Conservation (phyloP, 2,329 filamentous ascomycete species). For the Fusarium chuoi region DNA sequence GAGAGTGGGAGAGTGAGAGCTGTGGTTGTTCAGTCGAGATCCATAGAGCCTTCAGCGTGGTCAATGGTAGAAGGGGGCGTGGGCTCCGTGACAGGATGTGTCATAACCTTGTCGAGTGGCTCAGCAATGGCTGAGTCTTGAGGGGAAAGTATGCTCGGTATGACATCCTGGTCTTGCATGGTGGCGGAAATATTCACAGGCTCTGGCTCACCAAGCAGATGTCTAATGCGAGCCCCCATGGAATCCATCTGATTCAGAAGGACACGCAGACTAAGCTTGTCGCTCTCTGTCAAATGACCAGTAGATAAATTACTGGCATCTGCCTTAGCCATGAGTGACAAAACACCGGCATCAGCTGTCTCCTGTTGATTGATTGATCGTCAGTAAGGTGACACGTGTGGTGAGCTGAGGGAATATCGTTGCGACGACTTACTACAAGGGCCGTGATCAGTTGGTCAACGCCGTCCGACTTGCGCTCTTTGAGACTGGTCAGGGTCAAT, state of each 20-base stretch:
- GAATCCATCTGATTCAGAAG: conserved; percentile 60
- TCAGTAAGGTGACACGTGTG: conserved; percentile 26
- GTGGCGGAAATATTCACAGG: conserved; percentile 30
- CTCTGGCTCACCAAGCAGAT: conserved; percentile 52
- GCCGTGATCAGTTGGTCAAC: conserved; percentile 66
- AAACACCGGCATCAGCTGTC: conserved; percentile 56
- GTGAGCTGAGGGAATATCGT: background rate
- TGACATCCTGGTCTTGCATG: conserved; percentile 39
- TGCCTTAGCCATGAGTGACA: conserved; percentile 61
- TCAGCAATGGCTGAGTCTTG: conserved; percentile 45
- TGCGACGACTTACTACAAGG: conserved; percentile 66
- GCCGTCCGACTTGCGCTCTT: conserved; percentile 59
- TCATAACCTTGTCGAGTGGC: conserved; percentile 46
- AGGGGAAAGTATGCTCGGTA: conserved; percentile 41
- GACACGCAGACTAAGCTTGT: conserved; percentile 58
- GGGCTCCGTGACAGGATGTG: conserved; percentile 50
- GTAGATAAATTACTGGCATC: conserved; percentile 56
- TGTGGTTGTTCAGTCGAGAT: conserved; percentile 49
- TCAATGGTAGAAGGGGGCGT: conserved; percentile 55
- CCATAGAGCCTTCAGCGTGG: conserved; percentile 53
- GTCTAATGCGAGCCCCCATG: conserved; percentile 55
- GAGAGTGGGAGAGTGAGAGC: background rate
- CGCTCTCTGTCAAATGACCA: conserved; percentile 53
- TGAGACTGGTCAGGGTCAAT: conserved; percentile 70
- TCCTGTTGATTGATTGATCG: conserved; percentile 46